Base-by-base conservation (phyloP, 345 rosid genomes). In the Combretum micranthum region DNA sequence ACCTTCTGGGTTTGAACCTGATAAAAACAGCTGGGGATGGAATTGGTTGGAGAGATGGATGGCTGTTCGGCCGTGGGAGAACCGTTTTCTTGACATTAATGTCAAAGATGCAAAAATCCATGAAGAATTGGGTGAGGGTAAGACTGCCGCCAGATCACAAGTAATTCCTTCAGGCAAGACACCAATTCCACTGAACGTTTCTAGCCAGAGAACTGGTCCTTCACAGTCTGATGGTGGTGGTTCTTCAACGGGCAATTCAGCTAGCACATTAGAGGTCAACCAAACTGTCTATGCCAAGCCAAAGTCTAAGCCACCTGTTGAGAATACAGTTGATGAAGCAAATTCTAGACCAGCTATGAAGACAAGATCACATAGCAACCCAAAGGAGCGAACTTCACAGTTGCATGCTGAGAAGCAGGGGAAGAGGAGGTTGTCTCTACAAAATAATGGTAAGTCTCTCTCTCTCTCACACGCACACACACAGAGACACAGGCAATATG, bases 21-120 rank as follows among this genome's bases (percentile, higher is more conserved):
- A 94, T 77, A 87, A 86, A 79, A 85, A 79, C 85, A 87, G 85
- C 76, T 94, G 99, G 99, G 99, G 97, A 52, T 90, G 97, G 97
- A 87, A 94, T 72, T 94, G 97, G 99, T 55, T 94, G 72, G 99
- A 94, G 74, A 79, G 99, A 75, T 94, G 99, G 97, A 87, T 94
- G 99, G 99, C 99, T 55, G 99, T 94, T 64, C 97, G 99, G 39
- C 97, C 99, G 47, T 90, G 99, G 97, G 97, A 94, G 77, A 94
- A 87, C 25, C 86, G 99, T 63, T 85, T 90, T 80, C 97, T 90
- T 22, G 99, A 90, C 69, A 82, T 69, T 62, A 93, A 90, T 71
- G 81, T 87, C 46, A 83, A 72, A 58, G 99, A 90, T 55, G 82
- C 77, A 12, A 84, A 63, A 75, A 20, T 83, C 75, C 67, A 48